Conservation (phyloP, 192 early-diverging fungal genomes). For the Endogone sp. region DNA sequence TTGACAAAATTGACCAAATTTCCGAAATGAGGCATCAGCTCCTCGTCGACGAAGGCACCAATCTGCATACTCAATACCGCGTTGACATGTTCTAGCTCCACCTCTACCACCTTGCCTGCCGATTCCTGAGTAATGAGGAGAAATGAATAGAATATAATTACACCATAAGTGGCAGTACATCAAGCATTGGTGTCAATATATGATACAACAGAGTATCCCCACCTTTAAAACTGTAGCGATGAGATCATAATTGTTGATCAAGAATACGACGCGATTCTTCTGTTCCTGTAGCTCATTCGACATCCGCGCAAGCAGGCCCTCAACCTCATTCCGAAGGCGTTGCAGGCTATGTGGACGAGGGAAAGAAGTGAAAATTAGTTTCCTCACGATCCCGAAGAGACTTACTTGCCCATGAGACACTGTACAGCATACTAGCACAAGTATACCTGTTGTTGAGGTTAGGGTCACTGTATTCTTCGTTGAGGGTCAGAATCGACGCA, state of each 20-base stretch:
- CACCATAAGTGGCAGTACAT: background rate
- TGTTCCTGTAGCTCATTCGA: conserved; percentile 66
- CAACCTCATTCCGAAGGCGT: conserved; percentile 73
- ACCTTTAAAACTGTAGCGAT: conserved; percentile 77
- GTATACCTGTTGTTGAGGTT: conserved; percentile 70
- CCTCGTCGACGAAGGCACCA: conserved; percentile 83
- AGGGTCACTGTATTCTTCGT: conserved; percentile 84
- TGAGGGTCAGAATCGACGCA: conserved; percentile 84
- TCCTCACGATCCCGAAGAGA: background rate
- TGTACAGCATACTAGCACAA: background rate
- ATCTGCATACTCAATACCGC: conserved; percentile 59
- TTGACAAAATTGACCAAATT: conserved; percentile 78
- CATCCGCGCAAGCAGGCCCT: conserved; percentile 69
- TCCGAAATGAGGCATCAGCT: conserved; percentile 79
- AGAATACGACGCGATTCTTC: conserved; percentile 70
- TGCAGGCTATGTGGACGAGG: too few species aligned
- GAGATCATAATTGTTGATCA: conserved; percentile 95
- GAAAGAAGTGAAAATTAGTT: background rate
- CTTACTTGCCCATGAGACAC: too few species aligned
- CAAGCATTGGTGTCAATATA: background rate
- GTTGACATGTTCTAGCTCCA: conserved; percentile 56
- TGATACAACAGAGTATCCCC: conserved; percentile 9
- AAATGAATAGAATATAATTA: background rate
- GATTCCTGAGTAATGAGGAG: conserved; percentile 37
- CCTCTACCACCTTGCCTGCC: conserved; percentile 37